Evolutionary conservation across 306 rosid genomes (phyloP).

Genomic region (Castanospermum australe): DNA sequence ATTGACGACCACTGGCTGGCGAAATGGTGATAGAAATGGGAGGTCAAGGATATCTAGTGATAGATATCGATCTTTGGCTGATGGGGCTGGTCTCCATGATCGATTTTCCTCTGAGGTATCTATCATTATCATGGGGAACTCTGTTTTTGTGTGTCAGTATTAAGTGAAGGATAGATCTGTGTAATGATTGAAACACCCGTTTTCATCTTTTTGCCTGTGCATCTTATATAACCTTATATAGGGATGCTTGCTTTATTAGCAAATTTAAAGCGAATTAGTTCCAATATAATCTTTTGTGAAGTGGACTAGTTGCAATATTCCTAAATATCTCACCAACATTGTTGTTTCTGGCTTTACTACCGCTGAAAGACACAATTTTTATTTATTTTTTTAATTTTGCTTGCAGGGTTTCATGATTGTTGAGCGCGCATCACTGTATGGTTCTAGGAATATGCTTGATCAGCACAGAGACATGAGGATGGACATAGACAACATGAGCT

Average conservation of each 20-base stretch:
- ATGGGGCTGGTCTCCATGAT: constrained; percentile 48
- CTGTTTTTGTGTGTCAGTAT: constrained; percentile 21
- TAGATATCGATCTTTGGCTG: constrained; percentile 52
- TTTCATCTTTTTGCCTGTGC: not conserved
- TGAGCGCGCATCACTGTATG: constrained; percentile 59
- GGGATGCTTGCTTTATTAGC: constrained; percentile 7
- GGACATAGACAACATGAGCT: constrained; percentile 83
- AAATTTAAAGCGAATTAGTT: not conserved
- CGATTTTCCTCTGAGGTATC: constrained; percentile 60
- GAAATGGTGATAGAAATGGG: constrained; percentile 61
- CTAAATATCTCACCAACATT: not conserved
- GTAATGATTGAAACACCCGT: not conserved
- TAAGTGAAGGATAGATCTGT: not conserved
- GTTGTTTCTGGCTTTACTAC: not conserved
- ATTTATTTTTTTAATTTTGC: not conserved
- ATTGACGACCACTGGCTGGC: constrained; percentile 50
- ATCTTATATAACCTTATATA: not conserved
- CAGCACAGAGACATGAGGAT: constrained; percentile 90
- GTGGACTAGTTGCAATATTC: not conserved
- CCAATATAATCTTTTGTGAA: not conserved
- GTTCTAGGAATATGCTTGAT: constrained; percentile 66
- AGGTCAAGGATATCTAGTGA: constrained; percentile 65
- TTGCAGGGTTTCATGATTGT: constrained; percentile 72
- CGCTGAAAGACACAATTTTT: not conserved
- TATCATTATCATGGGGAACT: constrained; percentile 11